phyloP scores from a whole-genome alignment of 2,329 filamentous ascomycete genomes.

The Paracoccidioides brasiliensis region DNA sequence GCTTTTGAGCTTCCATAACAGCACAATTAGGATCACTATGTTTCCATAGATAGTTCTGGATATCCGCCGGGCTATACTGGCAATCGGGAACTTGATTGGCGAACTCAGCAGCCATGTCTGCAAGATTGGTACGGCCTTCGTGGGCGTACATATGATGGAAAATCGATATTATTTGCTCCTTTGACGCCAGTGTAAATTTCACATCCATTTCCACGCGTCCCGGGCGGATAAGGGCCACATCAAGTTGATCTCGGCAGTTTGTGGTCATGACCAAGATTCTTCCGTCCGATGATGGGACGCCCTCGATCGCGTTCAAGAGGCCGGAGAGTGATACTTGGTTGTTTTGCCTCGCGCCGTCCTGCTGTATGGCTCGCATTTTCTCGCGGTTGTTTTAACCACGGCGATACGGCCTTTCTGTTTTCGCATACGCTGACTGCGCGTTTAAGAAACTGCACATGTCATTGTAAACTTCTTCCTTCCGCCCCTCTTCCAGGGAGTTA shows the following conservation, averaged over 20 bases:
- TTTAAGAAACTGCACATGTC: too few species aligned
- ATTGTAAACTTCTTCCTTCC: too few species aligned
- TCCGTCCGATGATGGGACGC: constrained; percentile 56
- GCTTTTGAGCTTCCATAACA: background rate
- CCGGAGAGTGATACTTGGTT: constrained; percentile 49
- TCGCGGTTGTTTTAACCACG: constrained; percentile 36
- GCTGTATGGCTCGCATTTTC: constrained; percentile 4
- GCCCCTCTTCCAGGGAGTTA: too few species aligned
- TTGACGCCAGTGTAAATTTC: too few species aligned
- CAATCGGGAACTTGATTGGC: constrained; percentile 19
- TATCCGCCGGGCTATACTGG: constrained; percentile 28
- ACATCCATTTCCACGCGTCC: too few species aligned
- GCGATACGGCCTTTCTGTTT: too few species aligned
- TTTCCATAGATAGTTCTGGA: constrained; percentile 29
- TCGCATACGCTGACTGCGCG: too few species aligned
- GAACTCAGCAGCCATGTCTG: constrained; percentile 25
- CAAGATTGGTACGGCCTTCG: too few species aligned
- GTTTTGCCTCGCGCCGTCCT: constrained; percentile 8
- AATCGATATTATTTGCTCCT: too few species aligned
- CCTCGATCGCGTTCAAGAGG: constrained; percentile 57
- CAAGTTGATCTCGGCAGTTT: constrained; percentile 52
- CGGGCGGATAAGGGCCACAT: too few species aligned
- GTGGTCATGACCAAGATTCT: constrained; percentile 62
- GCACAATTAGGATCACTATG: constrained; percentile 13
- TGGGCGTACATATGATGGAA: too few species aligned